Percentiles rank a stretch among this genome's conserved stretches.
phyloP scores from a whole-genome alignment of 768 basidiomycete genomes.

The Steccherinum ochraceum region DNA sequence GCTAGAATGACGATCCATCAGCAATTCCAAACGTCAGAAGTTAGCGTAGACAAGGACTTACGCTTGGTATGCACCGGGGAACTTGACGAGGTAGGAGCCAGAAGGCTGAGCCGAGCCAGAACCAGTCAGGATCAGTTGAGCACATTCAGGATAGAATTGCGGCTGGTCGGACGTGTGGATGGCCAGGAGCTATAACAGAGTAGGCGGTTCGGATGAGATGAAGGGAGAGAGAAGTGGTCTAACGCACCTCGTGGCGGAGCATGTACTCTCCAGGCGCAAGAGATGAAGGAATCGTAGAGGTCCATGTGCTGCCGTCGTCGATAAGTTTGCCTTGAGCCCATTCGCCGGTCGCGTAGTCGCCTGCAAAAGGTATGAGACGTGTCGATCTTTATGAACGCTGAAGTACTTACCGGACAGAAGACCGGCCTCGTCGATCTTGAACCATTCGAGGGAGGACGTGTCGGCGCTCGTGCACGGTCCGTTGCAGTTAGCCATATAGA shows the following conservation, averaged over 20 bases:
- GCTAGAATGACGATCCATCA: slow-evolving; percentile 11
- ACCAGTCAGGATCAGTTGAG: slow-evolving; percentile 22
- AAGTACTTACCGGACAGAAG: slow-evolving; percentile 21
- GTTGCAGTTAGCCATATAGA: slow-evolving; percentile 31
- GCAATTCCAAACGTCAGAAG: neutral
- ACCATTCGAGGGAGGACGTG: slow-evolving; percentile 26
- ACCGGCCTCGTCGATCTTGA: slow-evolving; percentile 33
- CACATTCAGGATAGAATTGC: slow-evolving; percentile 33
- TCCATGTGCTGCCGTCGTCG: slow-evolving; percentile 28
- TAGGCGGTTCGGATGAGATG: neutral
- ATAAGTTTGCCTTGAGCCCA: slow-evolving; percentile 33
- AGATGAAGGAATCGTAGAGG: slow-evolving; percentile 8
- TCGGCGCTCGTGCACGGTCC: slow-evolving; percentile 27
- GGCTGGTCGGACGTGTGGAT: slow-evolving; percentile 27
- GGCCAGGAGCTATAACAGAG: slow-evolving; percentile 16
- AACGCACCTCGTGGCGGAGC: slow-evolving; percentile 11
- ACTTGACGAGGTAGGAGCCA: slow-evolving; percentile 13
- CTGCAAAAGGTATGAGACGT: too few species aligned
- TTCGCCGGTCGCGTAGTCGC: slow-evolving; percentile 17
- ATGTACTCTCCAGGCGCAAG: slow-evolving; percentile 15
- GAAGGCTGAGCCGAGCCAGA: slow-evolving; percentile 12
- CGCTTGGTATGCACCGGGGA: slow-evolving; percentile 20
- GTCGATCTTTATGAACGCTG: too few species aligned
- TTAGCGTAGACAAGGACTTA: neutral
- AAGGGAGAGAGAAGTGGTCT: neutral